Evolutionary conservation across 768 basidiomycete genomes (phyloP), one percentile per base, ranked within the genome.

Genomic region (Termitomyces eurrhizus): DNA sequence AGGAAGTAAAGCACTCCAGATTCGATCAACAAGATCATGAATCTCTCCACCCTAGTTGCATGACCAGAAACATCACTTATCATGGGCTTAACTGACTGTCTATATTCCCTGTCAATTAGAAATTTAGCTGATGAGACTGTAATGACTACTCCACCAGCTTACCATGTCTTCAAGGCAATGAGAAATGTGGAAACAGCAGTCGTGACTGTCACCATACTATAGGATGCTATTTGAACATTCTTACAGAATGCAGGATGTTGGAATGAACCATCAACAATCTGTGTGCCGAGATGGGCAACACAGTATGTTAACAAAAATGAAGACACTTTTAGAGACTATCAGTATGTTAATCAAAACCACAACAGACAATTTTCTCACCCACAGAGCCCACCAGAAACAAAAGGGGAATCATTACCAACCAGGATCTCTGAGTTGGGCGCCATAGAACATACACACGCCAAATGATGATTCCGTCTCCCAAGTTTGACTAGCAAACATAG

Each of bases 401-500:
- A 9, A 62, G 14, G 36, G 61, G 61, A 2, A 62, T 35, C 18
- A 58, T 8, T 13, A 49, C 21, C 5, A 62, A 36, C 61, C 61
- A 62, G 1, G 42, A n/a, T n/a, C 18, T 29, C 41, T 32, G 39
- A 4, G 33, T 42, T 0, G 32, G 37, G 11, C 57, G 26, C 61
- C 61, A 62, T n/a, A 62, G 61, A 3, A 18, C 57, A 37, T 57
- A 55, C n/a, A 62, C 61, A 24, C 61, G 61, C 61, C 61, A 62
- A 21, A 62, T 37, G 13, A 62, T 49, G 45, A 62, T 62, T 4
- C 52, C 61, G 16, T 62, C 61, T 37, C 61, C 61, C 0, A 62
- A 16, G 21, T 58, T 62, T 3, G 61, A 58, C 61, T 58, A 49
- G 6, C 3, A 36, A 50, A 2, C 2, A 3, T 51, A 45, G 29